Evolutionary conservation across 2,329 filamentous ascomycete species (phyloP), one percentile per base, ranked within the genome.

Genomic region (Aspergillus bombycis): DNA sequence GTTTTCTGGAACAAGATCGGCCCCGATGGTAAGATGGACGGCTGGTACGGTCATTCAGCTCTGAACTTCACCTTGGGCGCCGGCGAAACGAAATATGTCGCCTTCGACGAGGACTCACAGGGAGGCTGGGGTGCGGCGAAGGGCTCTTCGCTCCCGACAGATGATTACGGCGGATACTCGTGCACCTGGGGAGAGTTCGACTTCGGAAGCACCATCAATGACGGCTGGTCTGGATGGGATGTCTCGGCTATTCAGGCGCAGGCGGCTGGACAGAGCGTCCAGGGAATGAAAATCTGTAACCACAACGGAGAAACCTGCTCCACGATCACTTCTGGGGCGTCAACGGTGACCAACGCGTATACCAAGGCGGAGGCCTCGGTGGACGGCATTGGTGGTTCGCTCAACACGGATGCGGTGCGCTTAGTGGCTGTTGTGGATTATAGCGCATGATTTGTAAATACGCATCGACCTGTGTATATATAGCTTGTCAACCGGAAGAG

Each of bases 1-100:
- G 67, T 70, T 10, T 64, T 80, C 67, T 80, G 78, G 78, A 80
- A 80, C 69, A 80, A 79, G 66, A 64, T 77, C 60, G 77, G 75
- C 1, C 75, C 75, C 0, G 71, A 75, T 43, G 71, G 71, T 9
- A 71, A 72, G 45, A 66, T 78, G 65, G 70, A 72, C 34, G 78
- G 78, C 2, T 79, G 76, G 73, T 80, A 77, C 62, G 74, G 74
- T 0, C 63, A 75, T 58, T 71, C 71, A 0, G 77, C 76, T 7
- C 32, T 79, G 43, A 71, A 58, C 3, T 76, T 80, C 53, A 69
- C 67, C 16, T 69, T 80, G 5, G 56, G 65, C 2, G 65, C 76
- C 7, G 73, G 74, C 2, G 73, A 75, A 57, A 73, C 70, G 41
- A 70, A 70, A 30, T 78, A 76, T 58, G 71, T 80, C 5, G 78